Percentiles rank a stretch among this genome's conserved stretches.
Evolutionary conservation across 208 protist species (phyloP).

Genomic region (Vickermania ingenoplastis): DNA sequence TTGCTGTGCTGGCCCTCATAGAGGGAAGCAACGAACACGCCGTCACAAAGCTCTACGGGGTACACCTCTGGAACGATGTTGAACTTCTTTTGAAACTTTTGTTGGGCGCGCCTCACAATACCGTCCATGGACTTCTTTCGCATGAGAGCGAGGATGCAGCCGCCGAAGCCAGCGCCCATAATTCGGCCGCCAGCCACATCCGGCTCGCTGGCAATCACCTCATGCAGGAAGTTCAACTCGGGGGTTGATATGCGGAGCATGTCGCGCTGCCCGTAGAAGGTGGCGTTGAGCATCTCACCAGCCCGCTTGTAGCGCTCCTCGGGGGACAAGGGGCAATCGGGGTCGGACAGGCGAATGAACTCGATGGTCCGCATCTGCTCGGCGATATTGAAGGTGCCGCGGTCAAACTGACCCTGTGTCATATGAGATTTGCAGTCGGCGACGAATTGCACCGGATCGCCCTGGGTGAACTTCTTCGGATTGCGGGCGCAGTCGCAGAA

Average conservation of each 20-base stretch:
- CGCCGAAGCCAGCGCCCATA: constrained; percentile 81
- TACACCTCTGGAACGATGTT: constrained; percentile 34
- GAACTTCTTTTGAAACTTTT: constrained; percentile 38
- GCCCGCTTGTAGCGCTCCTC: constrained; percentile 29
- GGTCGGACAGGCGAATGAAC: constrained; percentile 36
- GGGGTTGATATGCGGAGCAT: constrained; percentile 51
- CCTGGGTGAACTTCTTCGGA: constrained; percentile 31
- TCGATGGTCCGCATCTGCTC: constrained; percentile 51
- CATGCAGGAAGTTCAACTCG: constrained; percentile 69
- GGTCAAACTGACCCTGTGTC: constrained; percentile 31
- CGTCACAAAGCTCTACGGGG: constrained; percentile 41
- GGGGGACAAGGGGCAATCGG: constrained; percentile 26
- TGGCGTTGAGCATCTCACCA: constrained; percentile 50
- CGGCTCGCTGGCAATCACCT: constrained; percentile 40
- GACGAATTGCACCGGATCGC: constrained; percentile 38
- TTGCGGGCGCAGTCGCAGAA: constrained; percentile 45
- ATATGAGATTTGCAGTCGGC: constrained; percentile 36
- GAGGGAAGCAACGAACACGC: constrained; percentile 35
- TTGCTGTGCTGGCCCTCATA: constrained; percentile 12
- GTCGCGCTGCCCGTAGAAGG: constrained; percentile 44
- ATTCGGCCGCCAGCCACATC: constrained; percentile 57
- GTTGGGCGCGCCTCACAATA: constrained; percentile 29
- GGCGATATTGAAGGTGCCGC: constrained; percentile 42
- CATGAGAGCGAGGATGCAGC: constrained; percentile 55
- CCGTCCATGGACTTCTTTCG: constrained; percentile 35